These are phyloP conservation scores for Allium fistulosum DNA, from an alignment of 106 monocot species.

Conservation along the genomic window DNA sequence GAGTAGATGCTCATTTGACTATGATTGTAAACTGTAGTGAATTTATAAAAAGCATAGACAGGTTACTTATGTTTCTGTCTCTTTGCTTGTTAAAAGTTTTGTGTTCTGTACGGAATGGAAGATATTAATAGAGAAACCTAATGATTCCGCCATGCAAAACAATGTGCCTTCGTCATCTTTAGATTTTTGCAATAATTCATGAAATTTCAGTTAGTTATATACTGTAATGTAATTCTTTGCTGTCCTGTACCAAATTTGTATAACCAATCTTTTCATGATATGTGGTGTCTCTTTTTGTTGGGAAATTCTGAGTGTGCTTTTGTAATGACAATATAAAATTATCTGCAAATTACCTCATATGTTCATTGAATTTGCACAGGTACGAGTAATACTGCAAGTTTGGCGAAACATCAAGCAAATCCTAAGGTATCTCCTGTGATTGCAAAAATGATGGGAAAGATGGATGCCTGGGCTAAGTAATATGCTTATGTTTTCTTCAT, in stretches of 20 bases:
- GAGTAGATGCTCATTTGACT: too few species aligned
- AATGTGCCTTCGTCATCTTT: neutral
- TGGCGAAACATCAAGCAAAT: too few species aligned
- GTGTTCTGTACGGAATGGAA: neutral
- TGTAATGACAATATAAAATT: too few species aligned
- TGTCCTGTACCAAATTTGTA: neutral
- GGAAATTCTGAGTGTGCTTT: too few species aligned
- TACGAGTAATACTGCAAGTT: too few species aligned
- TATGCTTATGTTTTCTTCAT: too few species aligned
- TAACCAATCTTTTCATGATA: neutral
- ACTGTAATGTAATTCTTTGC: neutral
- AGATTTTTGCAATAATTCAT: neutral
- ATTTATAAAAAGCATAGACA: neutral
- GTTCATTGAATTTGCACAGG: too few species aligned
- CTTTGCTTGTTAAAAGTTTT: neutral
- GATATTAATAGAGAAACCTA: neutral
- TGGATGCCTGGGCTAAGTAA: too few species aligned
- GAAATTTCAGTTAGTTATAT: neutral
- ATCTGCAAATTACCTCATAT: too few species aligned
- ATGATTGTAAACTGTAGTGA: too few species aligned
- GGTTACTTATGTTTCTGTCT: neutral
- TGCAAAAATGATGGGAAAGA: too few species aligned
- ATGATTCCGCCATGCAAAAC: neutral
- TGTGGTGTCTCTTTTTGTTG: neutral
- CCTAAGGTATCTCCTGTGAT: too few species aligned